Conservation (phyloP, 768 basidiomycete species). For the Mycena kentingensis region DNA sequence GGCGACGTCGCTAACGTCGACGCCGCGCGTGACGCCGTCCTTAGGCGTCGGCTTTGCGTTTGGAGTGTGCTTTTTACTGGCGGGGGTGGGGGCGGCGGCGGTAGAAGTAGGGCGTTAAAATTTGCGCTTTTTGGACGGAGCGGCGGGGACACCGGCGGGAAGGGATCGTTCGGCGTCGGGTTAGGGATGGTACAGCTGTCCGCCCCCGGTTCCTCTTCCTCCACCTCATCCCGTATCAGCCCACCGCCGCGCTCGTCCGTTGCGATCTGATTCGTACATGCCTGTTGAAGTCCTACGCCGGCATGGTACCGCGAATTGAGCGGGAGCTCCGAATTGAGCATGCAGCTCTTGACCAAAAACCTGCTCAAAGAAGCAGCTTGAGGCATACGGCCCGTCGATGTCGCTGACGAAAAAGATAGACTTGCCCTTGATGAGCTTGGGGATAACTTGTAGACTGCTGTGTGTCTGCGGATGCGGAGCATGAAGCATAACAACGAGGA, state of each 20-base stretch:
- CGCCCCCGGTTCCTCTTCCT: constrained; percentile 45
- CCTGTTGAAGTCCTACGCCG: constrained; percentile 99
- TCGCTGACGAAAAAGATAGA: constrained; percentile 96
- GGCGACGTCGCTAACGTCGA: constrained; percentile 95
- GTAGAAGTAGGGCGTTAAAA: constrained; percentile 42
- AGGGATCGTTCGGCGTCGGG: constrained; percentile 62
- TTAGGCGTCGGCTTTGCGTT: constrained; percentile 62
- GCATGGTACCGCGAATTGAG: constrained; percentile 95
- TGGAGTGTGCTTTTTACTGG: constrained; percentile 44
- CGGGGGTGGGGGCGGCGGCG: constrained; percentile 40
- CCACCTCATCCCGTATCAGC: no score
- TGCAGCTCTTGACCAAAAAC: constrained; percentile 96
- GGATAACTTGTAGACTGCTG: constrained; percentile 98
- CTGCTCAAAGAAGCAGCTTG: constrained; percentile 98
- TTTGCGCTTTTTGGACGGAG: constrained; percentile 57
- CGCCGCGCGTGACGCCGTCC: constrained; percentile 92
- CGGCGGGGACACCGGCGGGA: constrained; percentile 21
- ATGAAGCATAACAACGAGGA: no score
- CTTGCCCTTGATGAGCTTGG: constrained; percentile 94
- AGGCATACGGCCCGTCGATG: constrained; percentile 89
- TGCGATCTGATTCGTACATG: constrained; percentile 98
- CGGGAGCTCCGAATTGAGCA: constrained; percentile 94
- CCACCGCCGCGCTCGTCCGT: constrained; percentile 82
- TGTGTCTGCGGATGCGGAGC: constrained; percentile 58
- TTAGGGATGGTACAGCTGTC: neutral